These are phyloP conservation scores for Hortiboletus flavorubellus DNA, from an alignment of 768 basidiomycete genomes.

Conservation along the genomic window DNA sequence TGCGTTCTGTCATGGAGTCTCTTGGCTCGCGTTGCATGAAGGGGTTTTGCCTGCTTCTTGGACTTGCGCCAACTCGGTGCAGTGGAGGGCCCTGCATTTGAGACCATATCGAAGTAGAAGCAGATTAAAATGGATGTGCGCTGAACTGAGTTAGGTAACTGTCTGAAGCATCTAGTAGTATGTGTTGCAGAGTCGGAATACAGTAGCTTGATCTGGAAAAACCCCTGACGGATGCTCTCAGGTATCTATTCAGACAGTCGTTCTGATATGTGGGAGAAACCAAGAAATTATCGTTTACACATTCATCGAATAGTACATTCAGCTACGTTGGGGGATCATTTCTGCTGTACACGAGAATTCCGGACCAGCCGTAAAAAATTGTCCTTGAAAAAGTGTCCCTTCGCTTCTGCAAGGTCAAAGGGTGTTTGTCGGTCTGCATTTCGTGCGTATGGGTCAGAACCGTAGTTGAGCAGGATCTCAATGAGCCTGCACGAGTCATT, in stretches of 20 bases:
- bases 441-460: neutral
- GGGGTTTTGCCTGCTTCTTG: constrained; percentile 14
- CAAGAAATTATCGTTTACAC: too few relatives aligned
- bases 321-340: neutral
- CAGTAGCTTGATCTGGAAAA: neutral
- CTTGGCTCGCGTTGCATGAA: constrained; percentile 34
- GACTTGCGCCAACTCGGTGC: constrained; percentile 7
- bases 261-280: too few relatives aligned
- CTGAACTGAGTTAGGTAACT: too few relatives aligned
- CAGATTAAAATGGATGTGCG: neutral
- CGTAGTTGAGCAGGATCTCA: neutral
- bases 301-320: neutral
- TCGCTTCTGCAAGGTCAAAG: neutral
- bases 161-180: too few relatives aligned
- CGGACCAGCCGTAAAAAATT: constrained; percentile 2
- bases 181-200: too few relatives aligned
- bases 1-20: constrained; percentile 47
- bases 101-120: constrained; percentile 10
- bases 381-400: neutral
- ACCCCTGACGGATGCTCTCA: neutral
- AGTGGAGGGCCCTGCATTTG: constrained; percentile 20
- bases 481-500: neutral
- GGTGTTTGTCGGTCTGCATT: neutral
- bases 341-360: neutral
- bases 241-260: too few relatives aligned